phyloP scores from a whole-genome alignment of 805 yeast species.

The Yarrowia divulgata region DNA sequence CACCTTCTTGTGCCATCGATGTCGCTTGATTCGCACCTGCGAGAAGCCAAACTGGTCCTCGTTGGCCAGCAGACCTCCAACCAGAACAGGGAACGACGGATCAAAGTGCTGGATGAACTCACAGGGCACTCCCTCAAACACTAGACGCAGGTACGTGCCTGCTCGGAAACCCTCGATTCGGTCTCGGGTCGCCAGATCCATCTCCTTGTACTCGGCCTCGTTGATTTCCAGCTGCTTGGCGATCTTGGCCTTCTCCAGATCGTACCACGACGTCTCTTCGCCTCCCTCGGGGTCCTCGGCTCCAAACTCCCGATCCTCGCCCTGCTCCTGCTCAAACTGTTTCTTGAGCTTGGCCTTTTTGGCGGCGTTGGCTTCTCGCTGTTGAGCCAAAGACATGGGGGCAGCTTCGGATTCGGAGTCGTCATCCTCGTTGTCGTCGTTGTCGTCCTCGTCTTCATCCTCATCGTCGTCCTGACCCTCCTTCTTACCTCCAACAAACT shows the following conservation, averaged over 20 bases:
- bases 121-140: constrained; percentile 82
- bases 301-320: constrained; percentile 70
- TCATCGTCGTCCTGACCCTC: constrained; percentile 42
- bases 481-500: constrained; percentile 44
- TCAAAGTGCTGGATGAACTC: constrained; percentile 89
- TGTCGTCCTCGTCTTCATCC: constrained; percentile 48
- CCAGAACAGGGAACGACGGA: constrained; percentile 81
- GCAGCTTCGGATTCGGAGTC: constrained; percentile 54
- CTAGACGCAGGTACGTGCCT: constrained; percentile 91
- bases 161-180: constrained; percentile 91
- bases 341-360: constrained; percentile 87
- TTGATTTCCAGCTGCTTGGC: constrained; percentile 95
- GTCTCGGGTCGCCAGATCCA: constrained; percentile 78
- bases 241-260: constrained; percentile 94
- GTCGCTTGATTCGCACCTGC: constrained; percentile 94
- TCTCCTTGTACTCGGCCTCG: constrained; percentile 65
- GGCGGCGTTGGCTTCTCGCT: constrained; percentile 80
- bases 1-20: constrained; percentile 98
- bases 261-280: constrained; percentile 93
- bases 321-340: constrained; percentile 88
- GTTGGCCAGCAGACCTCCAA: constrained; percentile 90
- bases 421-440: constrained; percentile 47
- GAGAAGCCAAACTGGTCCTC: constrained; percentile 92
- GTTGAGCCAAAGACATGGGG: constrained; percentile 61
- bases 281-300: constrained; percentile 75